These are phyloP conservation scores for Teunomyces tritomae DNA, from an alignment of 805 yeast species.

Conservation along the genomic window DNA sequence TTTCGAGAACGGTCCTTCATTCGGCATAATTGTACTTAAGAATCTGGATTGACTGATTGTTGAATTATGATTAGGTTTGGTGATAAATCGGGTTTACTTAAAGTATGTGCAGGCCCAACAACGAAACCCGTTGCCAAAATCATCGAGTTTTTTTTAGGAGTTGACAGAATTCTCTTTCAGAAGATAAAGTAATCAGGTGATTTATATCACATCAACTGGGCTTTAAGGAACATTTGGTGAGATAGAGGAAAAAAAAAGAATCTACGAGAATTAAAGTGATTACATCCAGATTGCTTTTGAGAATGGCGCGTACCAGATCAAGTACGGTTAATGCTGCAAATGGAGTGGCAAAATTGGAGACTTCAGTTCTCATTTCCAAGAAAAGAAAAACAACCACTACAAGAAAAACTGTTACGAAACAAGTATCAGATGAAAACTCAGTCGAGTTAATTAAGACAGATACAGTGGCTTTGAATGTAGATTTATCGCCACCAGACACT, in stretches of 20 bases:
- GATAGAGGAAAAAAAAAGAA: neutral
- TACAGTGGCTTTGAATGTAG: neutral
- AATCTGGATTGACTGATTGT: neutral
- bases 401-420: neutral
- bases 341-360: neutral
- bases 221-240: no score
- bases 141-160: no score
- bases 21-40: neutral
- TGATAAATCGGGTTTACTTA: neutral
- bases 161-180: neutral
- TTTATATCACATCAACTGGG: neutral
- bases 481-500: neutral
- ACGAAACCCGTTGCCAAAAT: no score
- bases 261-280: neutral
- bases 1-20: conserved; percentile 41
- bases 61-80: neutral
- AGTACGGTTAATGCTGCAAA: neutral
- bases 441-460: neutral
- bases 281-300: neutral
- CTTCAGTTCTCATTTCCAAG: neutral
- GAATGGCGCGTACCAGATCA: conserved; percentile 4
- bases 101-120: no score
- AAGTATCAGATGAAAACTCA: neutral
- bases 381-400: neutral
- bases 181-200: neutral